Conservation (phyloP, 352 stramenopile genomes). For the Pythium pyrilobum region DNA sequence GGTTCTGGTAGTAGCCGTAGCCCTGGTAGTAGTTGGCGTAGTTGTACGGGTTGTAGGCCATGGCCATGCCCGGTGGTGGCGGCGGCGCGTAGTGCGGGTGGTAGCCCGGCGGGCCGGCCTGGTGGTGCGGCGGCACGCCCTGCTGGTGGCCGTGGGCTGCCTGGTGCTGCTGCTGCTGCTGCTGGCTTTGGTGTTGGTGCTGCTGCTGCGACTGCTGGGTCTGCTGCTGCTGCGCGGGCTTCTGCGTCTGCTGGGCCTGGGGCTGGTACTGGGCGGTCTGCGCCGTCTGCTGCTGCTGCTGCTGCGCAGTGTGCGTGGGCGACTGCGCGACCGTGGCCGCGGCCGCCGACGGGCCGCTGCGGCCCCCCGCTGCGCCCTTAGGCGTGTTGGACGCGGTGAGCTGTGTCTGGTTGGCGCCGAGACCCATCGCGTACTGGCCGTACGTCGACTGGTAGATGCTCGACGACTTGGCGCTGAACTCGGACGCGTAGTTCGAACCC, state of each 20-base stretch:
- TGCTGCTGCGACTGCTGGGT: conserved; percentile 13
- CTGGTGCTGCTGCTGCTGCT: conserved; percentile 21
- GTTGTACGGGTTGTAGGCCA: conserved; percentile 88
- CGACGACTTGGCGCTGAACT: conserved; percentile 46
- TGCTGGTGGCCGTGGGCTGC: conserved; percentile 35
- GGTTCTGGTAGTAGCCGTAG: conserved; percentile 88
- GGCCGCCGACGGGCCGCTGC: conserved; percentile 13
- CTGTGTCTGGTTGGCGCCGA: conserved; percentile 38
- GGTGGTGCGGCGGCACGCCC: conserved; percentile 51
- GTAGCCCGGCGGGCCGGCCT: conserved; percentile 66
- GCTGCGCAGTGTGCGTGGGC: conserved; percentile 41
- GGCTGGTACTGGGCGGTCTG: conserved; percentile 23
- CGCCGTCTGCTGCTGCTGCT: conserved; percentile 7
- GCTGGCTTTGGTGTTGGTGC: conserved; percentile 26
- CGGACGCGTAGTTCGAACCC: conserved; percentile 37
- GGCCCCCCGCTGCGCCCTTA: conserved; percentile 29
- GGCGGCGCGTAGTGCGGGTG: conserved; percentile 77
- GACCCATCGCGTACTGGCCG: conserved; percentile 79
- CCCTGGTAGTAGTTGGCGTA: conserved; percentile 83
- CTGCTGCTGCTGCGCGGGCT: not conserved
- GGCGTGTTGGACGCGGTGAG: conserved; percentile 40
- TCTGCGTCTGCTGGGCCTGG: conserved; percentile 1
- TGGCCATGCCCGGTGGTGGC: conserved; percentile 79
- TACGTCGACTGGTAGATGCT: conserved; percentile 76
- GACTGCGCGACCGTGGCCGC: conserved; percentile 48